Base-by-base conservation (phyloP, 805 yeast species). In the Metschnikowia hibisci region DNA sequence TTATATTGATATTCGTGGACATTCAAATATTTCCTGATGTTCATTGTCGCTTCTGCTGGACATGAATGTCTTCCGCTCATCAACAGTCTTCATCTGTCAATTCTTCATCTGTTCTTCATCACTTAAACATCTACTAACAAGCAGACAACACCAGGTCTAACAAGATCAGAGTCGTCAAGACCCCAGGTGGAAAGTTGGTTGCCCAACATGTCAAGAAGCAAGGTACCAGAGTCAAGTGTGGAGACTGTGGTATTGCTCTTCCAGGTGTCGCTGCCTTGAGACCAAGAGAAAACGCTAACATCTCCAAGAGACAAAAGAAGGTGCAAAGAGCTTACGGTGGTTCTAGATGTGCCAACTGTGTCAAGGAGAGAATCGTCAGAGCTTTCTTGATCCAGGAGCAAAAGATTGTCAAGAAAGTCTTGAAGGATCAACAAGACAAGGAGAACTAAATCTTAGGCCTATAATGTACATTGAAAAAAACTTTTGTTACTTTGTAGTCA, bases 271-370 rank as follows among this genome's bases (percentile, higher is more conserved):
- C 95, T 59, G 78, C 96, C 62, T 81, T 91, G 71, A 89, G 99
- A 84, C 98, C 99, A 81, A 87, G 97, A 80, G 80, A 88, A 79
- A 90, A 87, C 81, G 97, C 97, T 64, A 76, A 78, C 63, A 81
- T 91, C 62, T 88, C 98, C 61, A 90, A 85, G 81, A 88, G 96
- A 69, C 86, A 84, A 81, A 93, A 93, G 84, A 86, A 96, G 62
- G 99, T 93, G 62, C 90, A 91, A 71, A 93, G 99, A 84, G 90
- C 96, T 65, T 93, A 93, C 91, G 99, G 99, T 82, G 99, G 99
- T 76, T 83, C 87, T 69, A 85, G 86, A 81, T 88, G 93, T 81
- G 96, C 91, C 74, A 88, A 81, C 87, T 88, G 96, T 81, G 98
- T 91, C 73, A 91, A 91, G 85, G 96, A 91, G 79, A 88, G 97